Percentiles rank a stretch among this genome's conserved stretches.
Conservation (phyloP, 306 rosid genomes). For the Begonia loranthoides region DNA sequence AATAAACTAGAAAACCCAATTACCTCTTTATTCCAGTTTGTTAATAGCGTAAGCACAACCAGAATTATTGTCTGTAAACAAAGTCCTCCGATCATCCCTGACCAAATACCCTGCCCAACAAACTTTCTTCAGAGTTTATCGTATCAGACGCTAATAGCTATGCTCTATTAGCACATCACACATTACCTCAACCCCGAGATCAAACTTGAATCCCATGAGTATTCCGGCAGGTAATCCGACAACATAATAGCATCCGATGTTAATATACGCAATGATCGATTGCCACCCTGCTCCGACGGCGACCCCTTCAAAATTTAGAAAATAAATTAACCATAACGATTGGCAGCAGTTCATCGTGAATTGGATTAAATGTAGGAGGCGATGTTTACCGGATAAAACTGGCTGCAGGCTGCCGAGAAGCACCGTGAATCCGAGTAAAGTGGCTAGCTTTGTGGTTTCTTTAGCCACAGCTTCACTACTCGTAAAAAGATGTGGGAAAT, state of each 20-base stretch:
- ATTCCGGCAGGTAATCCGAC: constrained; percentile 75
- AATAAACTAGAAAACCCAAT: not conserved
- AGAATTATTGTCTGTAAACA: constrained; percentile 51
- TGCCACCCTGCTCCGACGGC: constrained; percentile 95
- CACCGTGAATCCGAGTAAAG: constrained; percentile 44
- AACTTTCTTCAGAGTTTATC: no score
- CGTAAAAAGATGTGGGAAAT: constrained; percentile 65
- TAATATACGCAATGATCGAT: constrained; percentile 65
- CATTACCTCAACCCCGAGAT: constrained; percentile 41
- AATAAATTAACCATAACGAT: not conserved
- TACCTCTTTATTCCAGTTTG: constrained; percentile 69
- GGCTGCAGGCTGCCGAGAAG: constrained; percentile 73
- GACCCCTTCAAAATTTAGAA: constrained; percentile 37
- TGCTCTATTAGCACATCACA: not conserved
- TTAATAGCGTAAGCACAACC: constrained; percentile 30
- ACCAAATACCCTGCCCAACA: constrained; percentile 55
- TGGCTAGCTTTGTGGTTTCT: constrained; percentile 56
- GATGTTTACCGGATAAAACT: constrained; percentile 44
- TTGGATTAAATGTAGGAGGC: not conserved
- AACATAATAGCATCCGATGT: constrained; percentile 56
- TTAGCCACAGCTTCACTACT: constrained; percentile 39
- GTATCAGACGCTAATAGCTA: not conserved
- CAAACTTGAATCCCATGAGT: constrained; percentile 47
- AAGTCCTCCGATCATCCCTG: constrained; percentile 71
- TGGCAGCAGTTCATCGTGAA: not conserved